A percentile compares a stretch with the other conserved stretches of the same genome.
Conservation (phyloP, 208 protist genomes). For the Borovskyia barvae region DNA sequence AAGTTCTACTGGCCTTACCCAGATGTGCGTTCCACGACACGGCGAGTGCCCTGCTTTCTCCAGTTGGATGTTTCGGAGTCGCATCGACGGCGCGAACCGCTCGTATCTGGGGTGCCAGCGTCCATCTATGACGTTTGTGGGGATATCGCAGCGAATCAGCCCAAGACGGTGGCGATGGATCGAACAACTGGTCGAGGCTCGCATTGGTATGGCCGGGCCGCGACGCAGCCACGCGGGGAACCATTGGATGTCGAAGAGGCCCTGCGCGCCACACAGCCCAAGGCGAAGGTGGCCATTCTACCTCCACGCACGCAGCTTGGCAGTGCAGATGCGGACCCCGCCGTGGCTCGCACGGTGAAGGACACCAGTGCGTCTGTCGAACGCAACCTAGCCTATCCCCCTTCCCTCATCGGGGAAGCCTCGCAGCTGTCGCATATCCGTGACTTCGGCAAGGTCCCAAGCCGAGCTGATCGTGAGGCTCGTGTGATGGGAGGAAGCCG, state of each 20-base stretch:
- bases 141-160: conserved; percentile 47
- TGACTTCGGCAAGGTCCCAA: conserved; percentile 45
- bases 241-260: conserved; percentile 48
- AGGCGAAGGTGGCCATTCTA: conserved; percentile 31
- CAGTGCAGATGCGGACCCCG: not conserved
- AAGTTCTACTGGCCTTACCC: conserved; percentile 75
- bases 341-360: not conserved
- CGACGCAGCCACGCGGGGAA: conserved; percentile 17
- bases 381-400: conserved; percentile 56
- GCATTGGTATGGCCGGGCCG: conserved; percentile 51
- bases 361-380: conserved; percentile 64
- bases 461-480: conserved; percentile 37
- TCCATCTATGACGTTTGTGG: conserved; percentile 64
- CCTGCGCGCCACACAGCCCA: conserved; percentile 41
- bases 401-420: conserved; percentile 31
- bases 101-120: conserved; percentile 40
- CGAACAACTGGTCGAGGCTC: conserved; percentile 45
- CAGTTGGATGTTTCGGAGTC: conserved; percentile 35
- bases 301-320: conserved; percentile 18
- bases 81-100: conserved; percentile 41
- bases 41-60: conserved; percentile 37
- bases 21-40: conserved; percentile 65
- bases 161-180: conserved; percentile 49
- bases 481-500: conserved; percentile 3
- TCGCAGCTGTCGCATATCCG: conserved; percentile 35